Evolutionary conservation across 208 protist species (phyloP), one percentile per base, ranked within the genome.

Genomic region (Trypanosoma mega): DNA sequence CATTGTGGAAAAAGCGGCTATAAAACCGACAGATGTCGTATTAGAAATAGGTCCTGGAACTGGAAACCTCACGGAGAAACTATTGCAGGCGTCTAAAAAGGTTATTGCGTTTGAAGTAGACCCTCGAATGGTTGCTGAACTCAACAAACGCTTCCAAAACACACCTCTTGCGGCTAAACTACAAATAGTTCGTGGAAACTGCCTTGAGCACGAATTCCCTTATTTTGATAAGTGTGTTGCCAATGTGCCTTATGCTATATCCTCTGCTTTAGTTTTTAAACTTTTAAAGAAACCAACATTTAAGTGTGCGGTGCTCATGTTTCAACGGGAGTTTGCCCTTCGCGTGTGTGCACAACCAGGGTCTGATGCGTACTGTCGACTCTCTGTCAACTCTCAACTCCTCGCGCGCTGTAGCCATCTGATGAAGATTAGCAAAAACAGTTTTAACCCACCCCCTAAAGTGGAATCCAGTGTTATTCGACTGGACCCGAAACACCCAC

Each of bases 231-330:
- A 99, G 54, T 99, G 98, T 62, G 98, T 99, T 7, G 97, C 98
- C 34, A 99, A 99, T 87, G 92, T 99, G 24, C 99, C 99, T 29
- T 99, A 99, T 75, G 96, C 99, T 24, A 99, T 99, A 74, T 99
- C 98, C 2, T 99, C 98, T n/a, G 97, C 98, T 14, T 72, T 99
- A 14, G 90, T 98, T 2, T 99, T 99, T 71, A 99, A 99, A 86
- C 82, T 99, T 21, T 81, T 99, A n/a, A 80, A 91, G 53, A 87
- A 89, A 11, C 98, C 98, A 6, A 81, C 66, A 4, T 97, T 94
- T 63, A 96, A 97, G 57, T 98, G 86, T 55, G 98, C 98, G 5
- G 96, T 99, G 49, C 83, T 99, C 20, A 99, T 99, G 98, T 99
- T 99, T 74, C 99, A 99, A 87, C 64, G 93, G 3, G 99, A 99